phyloP scores from a whole-genome alignment of 176 grass and related monocot species.

The Bolboschoenus planiculmis region DNA sequence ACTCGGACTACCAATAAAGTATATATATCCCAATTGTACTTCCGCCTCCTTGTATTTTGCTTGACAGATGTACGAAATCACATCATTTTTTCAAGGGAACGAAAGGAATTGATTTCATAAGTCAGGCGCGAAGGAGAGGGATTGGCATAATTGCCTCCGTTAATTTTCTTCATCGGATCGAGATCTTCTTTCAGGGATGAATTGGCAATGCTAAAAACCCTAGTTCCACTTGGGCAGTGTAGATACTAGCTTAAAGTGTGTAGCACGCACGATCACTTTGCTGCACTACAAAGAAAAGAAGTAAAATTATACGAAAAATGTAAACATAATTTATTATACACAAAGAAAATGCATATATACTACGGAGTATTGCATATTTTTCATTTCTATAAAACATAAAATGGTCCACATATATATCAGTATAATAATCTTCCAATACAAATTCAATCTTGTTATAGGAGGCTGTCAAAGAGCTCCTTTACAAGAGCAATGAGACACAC shows the following conservation, averaged over 20 bases:
- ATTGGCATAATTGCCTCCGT: slow-evolving; percentile 26
- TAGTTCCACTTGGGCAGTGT: slow-evolving; percentile 59
- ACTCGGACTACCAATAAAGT: no score
- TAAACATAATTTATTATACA: no score
- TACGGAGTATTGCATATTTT: background rate
- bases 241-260: slow-evolving; percentile 49
- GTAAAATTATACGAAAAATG: background rate
- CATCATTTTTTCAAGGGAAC: no score
- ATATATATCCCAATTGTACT: no score
- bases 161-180: slow-evolving; percentile 19
- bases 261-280: slow-evolving; percentile 67
- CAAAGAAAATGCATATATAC: background rate
- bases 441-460: slow-evolving; percentile 82
- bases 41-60: no score
- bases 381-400: no score
- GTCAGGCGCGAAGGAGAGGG: slow-evolving; percentile 50
- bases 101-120: no score
- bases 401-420: slow-evolving; percentile 36
- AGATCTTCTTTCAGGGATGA: slow-evolving; percentile 48
- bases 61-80: no score
- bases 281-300: slow-evolving; percentile 42
- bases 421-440: slow-evolving; percentile 75
- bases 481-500: slow-evolving; percentile 79
- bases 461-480: slow-evolving; percentile 68
- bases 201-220: slow-evolving; percentile 79